Conservation (phyloP, 768 basidiomycete species). For the Tricholomella constricta region DNA sequence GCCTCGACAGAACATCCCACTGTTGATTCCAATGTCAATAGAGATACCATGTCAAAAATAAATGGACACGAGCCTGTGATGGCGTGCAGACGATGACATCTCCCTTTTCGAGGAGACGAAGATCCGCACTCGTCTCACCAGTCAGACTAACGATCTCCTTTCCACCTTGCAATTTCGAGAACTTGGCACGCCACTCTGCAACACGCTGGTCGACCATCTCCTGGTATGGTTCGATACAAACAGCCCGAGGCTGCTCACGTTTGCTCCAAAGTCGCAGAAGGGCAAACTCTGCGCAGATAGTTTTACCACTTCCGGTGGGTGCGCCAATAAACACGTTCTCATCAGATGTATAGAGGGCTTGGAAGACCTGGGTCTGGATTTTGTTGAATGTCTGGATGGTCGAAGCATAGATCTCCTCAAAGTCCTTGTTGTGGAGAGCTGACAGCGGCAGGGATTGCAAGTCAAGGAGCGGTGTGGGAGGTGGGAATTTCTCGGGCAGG, state of each 20-base stretch:
- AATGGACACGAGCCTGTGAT: slow-evolving; percentile 60
- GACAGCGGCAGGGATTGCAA: slow-evolving; percentile 88
- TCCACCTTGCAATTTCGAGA: slow-evolving; percentile 78
- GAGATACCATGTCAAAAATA: not conserved
- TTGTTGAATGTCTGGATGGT: slow-evolving; percentile 93
- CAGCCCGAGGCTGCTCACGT: slow-evolving; percentile 76
- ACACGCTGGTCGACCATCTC: slow-evolving; percentile 96
- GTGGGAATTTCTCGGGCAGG: slow-evolving; percentile 95
- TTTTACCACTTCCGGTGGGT: slow-evolving; percentile 96
- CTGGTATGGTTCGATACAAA: slow-evolving; percentile 95
- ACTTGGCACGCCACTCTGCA: slow-evolving; percentile 87
- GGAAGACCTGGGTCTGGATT: slow-evolving; percentile 99
- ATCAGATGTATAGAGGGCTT: slow-evolving; percentile 93
- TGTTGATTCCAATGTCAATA: slow-evolving; percentile 31
- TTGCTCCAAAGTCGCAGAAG: slow-evolving; percentile 94
- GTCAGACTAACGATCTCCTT: slow-evolving; percentile 94
- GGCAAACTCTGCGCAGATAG: slow-evolving; percentile 96
- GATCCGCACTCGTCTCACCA: slow-evolving; percentile 90
- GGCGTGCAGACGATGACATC: slow-evolving; percentile 97
- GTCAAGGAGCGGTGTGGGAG: slow-evolving; percentile 89
- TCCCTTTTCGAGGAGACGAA: slow-evolving; percentile 85
- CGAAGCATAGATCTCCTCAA: slow-evolving; percentile 81
- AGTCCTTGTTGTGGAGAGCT: slow-evolving; percentile 92
- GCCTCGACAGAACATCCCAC: slow-evolving; percentile 94
- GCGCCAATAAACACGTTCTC: slow-evolving; percentile 98